These are phyloP conservation scores for Mycena chlorophos DNA, from an alignment of 768 basidiomycete genomes.

Conservation along the genomic window DNA sequence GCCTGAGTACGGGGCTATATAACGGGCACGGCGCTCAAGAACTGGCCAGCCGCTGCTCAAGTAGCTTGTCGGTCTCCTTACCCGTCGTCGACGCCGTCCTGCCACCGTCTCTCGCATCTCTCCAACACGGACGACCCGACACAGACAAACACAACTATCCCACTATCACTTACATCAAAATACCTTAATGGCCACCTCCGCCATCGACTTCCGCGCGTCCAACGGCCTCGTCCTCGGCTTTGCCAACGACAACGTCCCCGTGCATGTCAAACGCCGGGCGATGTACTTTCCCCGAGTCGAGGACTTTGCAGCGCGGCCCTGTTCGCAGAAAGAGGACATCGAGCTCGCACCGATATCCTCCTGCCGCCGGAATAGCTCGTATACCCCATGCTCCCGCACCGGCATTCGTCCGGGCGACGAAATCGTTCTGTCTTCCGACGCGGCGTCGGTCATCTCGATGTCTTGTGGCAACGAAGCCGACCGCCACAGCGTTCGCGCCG, in stretches of 20 bases:
- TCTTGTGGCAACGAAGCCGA: constrained; percentile 25
- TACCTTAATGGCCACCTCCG: constrained; percentile 10
- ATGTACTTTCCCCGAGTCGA: constrained; percentile 32
- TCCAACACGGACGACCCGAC: background rate
- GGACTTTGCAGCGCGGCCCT: background rate
- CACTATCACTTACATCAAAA: background rate
- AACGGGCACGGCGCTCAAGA: too few species aligned
- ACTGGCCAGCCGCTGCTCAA: too few species aligned
- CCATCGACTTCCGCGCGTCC: constrained; percentile 20
- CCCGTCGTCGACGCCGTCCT: too few species aligned
- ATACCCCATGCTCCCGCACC: background rate
- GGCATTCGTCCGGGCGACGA: background rate
- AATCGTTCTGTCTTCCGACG: constrained; percentile 3
- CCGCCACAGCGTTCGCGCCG: constrained; percentile 40
- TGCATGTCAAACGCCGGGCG: constrained; percentile 32
- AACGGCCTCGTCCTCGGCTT: constrained; percentile 14
- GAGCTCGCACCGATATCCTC: constrained; percentile 10
- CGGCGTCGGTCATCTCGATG: constrained; percentile 22
- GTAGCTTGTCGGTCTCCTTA: too few species aligned
- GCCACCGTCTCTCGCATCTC: constrained; percentile 7
- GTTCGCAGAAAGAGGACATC: background rate
- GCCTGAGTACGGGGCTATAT: too few species aligned
- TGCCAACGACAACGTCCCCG: constrained; percentile 6
- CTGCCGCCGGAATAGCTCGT: constrained; percentile 3
- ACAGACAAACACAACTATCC: too few species aligned